These are phyloP conservation scores for Narthecium ossifragum DNA, from an alignment of 106 monocot species.

Conservation along the genomic window DNA sequence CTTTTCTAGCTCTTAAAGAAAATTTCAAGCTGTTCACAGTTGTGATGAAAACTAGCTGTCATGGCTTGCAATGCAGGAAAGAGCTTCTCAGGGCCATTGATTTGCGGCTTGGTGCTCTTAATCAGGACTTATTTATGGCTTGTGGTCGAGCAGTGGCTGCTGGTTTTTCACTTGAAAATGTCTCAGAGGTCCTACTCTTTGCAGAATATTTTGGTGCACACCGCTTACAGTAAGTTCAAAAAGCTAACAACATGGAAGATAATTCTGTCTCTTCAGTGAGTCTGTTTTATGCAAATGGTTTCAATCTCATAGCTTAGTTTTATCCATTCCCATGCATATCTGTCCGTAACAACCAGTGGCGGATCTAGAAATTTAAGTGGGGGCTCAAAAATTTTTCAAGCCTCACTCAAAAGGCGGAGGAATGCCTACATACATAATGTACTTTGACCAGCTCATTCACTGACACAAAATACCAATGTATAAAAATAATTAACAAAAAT, in stretches of 20 bases:
- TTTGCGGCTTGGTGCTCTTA: slow-evolving; percentile 65
- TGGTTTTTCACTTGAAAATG: slow-evolving; percentile 70
- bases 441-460: no score
- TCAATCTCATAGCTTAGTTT: neutral
- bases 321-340: neutral
- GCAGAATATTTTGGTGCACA: slow-evolving; percentile 75
- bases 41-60: neutral
- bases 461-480: no score
- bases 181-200: slow-evolving; percentile 76
- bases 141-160: slow-evolving; percentile 83
- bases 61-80: slow-evolving; percentile 46
- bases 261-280: no score
- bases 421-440: no score
- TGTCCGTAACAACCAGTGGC: neutral
- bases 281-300: neutral
- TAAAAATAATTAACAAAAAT: no score
- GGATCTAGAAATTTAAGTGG: neutral
- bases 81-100: slow-evolving; percentile 93
- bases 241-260: no score
- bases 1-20: neutral
- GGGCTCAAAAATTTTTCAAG: no score
- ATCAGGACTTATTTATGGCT: slow-evolving; percentile 73
- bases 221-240: slow-evolving; percentile 61
- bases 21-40: neutral
- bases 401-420: no score